Evolutionary conservation across 1,139 yeast species (phyloP).

Genomic region (Candida labiduridarum): DNA sequence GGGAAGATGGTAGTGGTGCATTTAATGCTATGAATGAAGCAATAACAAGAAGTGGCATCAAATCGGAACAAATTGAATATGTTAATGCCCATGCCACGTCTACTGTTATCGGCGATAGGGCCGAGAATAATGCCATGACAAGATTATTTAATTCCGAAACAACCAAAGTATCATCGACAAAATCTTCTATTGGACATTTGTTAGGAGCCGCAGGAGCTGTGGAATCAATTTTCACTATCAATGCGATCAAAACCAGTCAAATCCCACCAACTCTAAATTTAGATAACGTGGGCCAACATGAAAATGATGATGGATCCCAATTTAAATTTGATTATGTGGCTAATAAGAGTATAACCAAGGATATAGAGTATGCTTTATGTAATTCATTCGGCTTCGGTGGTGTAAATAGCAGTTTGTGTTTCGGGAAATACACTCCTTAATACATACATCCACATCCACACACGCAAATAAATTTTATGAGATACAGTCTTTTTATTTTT

Average conservation of each 20-base stretch:
- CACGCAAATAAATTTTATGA: no score
- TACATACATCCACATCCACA: neutral
- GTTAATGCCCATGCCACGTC: constrained; percentile 98
- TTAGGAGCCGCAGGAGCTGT: constrained; percentile 97
- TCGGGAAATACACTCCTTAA: constrained; percentile 18
- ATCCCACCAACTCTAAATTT: constrained; percentile 86
- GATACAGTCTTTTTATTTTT: no score
- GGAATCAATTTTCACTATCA: constrained; percentile 79
- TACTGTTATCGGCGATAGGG: constrained; percentile 83
- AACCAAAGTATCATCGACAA: constrained; percentile 71
- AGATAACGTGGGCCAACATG: constrained; percentile 50
- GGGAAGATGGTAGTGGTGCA: constrained; percentile 83
- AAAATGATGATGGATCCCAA: constrained; percentile 38
- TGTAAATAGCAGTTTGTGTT: constrained; percentile 69
- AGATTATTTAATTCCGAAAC: constrained; percentile 45
- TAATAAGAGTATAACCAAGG: constrained; percentile 38
- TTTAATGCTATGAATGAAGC: constrained; percentile 81
- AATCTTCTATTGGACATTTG: constrained; percentile 92
- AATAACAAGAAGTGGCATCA: constrained; percentile 46
- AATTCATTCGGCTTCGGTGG: constrained; percentile 99
- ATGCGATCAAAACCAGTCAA: constrained; percentile 57
- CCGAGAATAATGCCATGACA: constrained; percentile 78
- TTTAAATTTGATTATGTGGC: constrained; percentile 67
- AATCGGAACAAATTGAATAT: constrained; percentile 59
- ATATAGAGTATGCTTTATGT: constrained; percentile 63